Evolutionary conservation across 2,329 filamentous ascomycete genomes (phyloP).

Genomic region (Ceratocystis papillata): DNA sequence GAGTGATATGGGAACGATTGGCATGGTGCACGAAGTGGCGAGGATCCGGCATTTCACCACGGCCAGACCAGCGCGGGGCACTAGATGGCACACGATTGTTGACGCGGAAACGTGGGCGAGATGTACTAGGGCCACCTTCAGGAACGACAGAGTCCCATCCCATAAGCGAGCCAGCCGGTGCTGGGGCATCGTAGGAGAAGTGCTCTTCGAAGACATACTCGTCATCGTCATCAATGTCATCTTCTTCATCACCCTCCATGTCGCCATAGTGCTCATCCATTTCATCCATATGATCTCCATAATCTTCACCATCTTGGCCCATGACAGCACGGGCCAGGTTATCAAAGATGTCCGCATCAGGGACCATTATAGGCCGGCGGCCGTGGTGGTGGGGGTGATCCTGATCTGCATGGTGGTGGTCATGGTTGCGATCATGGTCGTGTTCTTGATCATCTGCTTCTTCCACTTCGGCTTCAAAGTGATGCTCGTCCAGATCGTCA

Average conservation of each 20-base stretch:
- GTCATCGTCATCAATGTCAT: conserved; percentile 61
- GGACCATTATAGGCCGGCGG: conserved; percentile 32
- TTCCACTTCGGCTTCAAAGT: conserved; percentile 42
- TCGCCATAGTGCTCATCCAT: conserved; percentile 45
- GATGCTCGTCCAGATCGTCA: conserved; percentile 42
- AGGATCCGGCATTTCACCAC: conserved; percentile 12
- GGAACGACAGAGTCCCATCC: conserved; percentile 42
- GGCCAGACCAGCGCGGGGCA: conserved; percentile 17
- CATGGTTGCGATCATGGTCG: conserved; percentile 18
- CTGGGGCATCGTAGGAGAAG: conserved; percentile 39
- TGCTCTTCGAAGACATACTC: conserved; percentile 52
- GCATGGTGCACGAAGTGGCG: conserved; percentile 5
- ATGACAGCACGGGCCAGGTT: conserved; percentile 48
- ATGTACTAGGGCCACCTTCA: conserved; percentile 26
- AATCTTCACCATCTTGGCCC: conserved; percentile 38
- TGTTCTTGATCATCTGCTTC: conserved; percentile 37
- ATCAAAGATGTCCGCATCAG: conserved; percentile 37
- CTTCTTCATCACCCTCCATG: conserved; percentile 38
- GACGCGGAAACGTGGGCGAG: conserved; percentile 38
- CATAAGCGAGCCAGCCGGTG: conserved; percentile 39
- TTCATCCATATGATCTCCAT: conserved; percentile 42
- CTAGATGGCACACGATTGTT: conserved; percentile 4
- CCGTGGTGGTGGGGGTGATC: conserved; percentile 19
- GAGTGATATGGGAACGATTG: conserved; percentile 10
- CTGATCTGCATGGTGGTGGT: conserved; percentile 19